Conservation (phyloP, 2,329 filamentous ascomycete species). For the Fusarium metavorans region DNA sequence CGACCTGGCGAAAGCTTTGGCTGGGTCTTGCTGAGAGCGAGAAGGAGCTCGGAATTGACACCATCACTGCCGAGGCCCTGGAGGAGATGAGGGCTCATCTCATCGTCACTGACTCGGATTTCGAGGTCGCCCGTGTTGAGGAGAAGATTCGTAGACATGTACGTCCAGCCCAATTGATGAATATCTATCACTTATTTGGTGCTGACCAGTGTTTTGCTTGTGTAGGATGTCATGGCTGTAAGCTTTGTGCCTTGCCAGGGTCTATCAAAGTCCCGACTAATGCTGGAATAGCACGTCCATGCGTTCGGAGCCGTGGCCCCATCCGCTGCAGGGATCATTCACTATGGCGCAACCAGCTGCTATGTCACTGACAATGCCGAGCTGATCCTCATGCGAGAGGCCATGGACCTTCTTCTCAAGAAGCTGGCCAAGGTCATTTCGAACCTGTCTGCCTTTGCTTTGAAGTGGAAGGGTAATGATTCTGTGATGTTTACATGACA, state of each 20-base stretch:
- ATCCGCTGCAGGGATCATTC: conserved; percentile 13
- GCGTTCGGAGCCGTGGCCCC: conserved; percentile 9
- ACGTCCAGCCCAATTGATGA: background rate
- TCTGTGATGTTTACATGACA: background rate
- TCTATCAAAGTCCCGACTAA: background rate
- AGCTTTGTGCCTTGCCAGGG: background rate
- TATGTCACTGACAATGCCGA: conserved; percentile 17
- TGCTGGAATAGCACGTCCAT: conserved; percentile 6
- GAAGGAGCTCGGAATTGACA: conserved; percentile 30
- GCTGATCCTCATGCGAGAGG: conserved; percentile 9
- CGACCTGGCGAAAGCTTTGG: conserved; percentile 37
- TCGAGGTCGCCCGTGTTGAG: conserved; percentile 31
- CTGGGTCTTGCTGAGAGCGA: conserved; percentile 30
- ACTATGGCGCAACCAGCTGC: conserved; percentile 10
- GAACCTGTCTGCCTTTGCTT: conserved; percentile 7
- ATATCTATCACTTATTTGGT: background rate
- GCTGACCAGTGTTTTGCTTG: background rate
- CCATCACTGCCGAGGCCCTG: conserved; percentile 30
- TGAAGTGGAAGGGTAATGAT: conserved; percentile 10
- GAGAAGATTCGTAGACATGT: conserved; percentile 30
- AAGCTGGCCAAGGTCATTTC: conserved; percentile 19
- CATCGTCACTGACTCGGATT: conserved; percentile 24
- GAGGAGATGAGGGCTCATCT: conserved; percentile 33
- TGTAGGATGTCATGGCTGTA: conserved; percentile 14
- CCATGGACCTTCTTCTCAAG: conserved; percentile 1